Conservation (phyloP, 495 filamentous ascomycete genomes). For the Aspergillus kassunensis region DNA sequence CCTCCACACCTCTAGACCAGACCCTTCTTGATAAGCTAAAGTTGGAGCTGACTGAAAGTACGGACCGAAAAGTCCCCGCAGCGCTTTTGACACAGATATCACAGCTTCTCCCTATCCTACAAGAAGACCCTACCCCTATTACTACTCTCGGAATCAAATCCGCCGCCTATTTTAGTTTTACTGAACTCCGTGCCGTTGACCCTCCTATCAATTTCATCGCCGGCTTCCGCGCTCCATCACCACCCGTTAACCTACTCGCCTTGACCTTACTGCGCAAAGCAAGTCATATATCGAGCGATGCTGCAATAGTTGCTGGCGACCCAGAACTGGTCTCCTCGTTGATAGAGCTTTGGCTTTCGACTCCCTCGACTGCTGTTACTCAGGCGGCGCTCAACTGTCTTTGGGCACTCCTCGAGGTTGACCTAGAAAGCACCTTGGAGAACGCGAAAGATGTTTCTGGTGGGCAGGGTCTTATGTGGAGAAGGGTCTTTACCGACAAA, state of each 20-base stretch:
- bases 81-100: constrained; percentile 44
- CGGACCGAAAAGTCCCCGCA: constrained; percentile 32
- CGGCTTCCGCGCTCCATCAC: constrained; percentile 55
- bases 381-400: constrained; percentile 62
- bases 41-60: constrained; percentile 37
- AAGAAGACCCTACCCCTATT: constrained; percentile 49
- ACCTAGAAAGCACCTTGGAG: constrained; percentile 44
- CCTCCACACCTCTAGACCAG: constrained; percentile 33
- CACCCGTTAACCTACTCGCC: constrained; percentile 65
- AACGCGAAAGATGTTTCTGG: constrained; percentile 39
- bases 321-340: constrained; percentile 57
- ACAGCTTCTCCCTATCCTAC: constrained; percentile 42
- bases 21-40: constrained; percentile 39
- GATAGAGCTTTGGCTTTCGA: constrained; percentile 67
- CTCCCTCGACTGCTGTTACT: constrained; percentile 67
- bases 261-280: constrained; percentile 73
- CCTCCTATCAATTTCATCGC: constrained; percentile 46
- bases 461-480: constrained; percentile 71
- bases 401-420: constrained; percentile 66
- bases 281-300: constrained; percentile 53
- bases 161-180: constrained; percentile 38
- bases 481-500: constrained; percentile 62
- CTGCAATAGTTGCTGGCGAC: constrained; percentile 64
- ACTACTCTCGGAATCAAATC: constrained; percentile 41
- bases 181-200: constrained; percentile 39